Evolutionary conservation across 352 stramenopile genomes (phyloP).

Genomic region (Phytophthora cajani): DNA sequence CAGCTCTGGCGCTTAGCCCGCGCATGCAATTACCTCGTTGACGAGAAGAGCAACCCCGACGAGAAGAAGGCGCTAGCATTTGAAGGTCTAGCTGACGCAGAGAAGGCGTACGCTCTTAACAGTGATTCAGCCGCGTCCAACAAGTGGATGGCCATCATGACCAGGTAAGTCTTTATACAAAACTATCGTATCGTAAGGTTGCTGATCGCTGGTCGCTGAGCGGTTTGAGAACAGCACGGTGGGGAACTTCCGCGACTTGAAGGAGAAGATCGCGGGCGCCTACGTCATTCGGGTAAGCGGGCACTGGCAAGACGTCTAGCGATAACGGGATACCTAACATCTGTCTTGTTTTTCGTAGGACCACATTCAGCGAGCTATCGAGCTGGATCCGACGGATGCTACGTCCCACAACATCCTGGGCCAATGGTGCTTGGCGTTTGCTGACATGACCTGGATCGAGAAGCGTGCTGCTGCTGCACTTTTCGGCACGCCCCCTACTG

Average conservation of each 20-base stretch:
- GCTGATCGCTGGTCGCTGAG: neutral
- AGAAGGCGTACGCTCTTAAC: conserved; percentile 60
- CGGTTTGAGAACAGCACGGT: conserved; percentile 36
- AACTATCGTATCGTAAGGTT: neutral
- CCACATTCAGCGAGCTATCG: conserved; percentile 72
- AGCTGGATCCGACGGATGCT: conserved; percentile 67
- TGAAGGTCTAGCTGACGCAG: conserved; percentile 57
- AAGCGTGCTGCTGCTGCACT: conserved; percentile 67
- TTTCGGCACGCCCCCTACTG: conserved; percentile 65
- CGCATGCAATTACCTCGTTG: conserved; percentile 65
- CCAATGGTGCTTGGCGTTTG: conserved; percentile 82
- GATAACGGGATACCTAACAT: neutral
- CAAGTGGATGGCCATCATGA: conserved; percentile 85
- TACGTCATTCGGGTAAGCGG: conserved; percentile 64
- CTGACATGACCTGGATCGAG: conserved; percentile 82
- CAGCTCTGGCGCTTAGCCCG: conserved; percentile 73
- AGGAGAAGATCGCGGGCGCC: conserved; percentile 73
- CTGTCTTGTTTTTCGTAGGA: conserved; percentile 36
- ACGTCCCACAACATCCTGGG: conserved; percentile 76
- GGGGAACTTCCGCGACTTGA: conserved; percentile 68
- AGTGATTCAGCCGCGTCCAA: conserved; percentile 59
- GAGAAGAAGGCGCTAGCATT: conserved; percentile 65
- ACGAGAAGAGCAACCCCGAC: conserved; percentile 45
- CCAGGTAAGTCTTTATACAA: conserved; percentile 30
- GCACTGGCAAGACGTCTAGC: neutral